These are phyloP conservation scores for Moesziomyces aphidis DNA, from an alignment of 1,284 basidiomycete species.

Conservation along the genomic window DNA sequence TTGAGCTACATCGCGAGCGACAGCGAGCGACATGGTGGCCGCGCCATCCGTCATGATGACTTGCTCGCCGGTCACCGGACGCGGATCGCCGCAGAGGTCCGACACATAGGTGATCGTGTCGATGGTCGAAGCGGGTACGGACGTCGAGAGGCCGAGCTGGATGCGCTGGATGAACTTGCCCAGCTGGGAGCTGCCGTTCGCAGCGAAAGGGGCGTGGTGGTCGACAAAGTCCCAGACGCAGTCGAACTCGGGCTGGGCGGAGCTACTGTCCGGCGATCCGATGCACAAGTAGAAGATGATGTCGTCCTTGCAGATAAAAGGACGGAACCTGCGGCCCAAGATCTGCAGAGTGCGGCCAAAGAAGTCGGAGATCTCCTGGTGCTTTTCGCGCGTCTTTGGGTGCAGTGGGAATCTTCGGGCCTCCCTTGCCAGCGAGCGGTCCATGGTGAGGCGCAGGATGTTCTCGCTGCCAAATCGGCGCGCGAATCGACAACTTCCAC, in stretches of 20 bases:
- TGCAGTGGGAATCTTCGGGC: conserved; percentile 12
- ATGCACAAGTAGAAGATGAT: conserved; percentile 51
- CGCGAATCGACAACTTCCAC: conserved; percentile 38
- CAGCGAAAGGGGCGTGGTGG: conserved; percentile 31
- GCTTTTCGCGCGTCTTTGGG: conserved; percentile 18
- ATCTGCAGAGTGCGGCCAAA: conserved; percentile 17
- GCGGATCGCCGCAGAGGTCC: conserved; percentile 23
- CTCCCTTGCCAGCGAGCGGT: conserved; percentile 18
- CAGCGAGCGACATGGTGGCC: conserved; percentile 15
- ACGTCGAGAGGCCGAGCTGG: conserved; percentile 56
- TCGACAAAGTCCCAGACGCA: conserved; percentile 39
- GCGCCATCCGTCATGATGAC: conserved; percentile 45
- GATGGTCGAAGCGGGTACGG: conserved; percentile 23
- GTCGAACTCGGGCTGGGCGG: conserved; percentile 13
- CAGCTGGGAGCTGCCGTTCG: conserved; percentile 39
- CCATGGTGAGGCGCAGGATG: conserved; percentile 39
- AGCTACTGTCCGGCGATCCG: conserved; percentile 1
- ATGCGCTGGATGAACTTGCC: conserved; percentile 61
- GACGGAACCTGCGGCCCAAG: conserved; percentile 44
- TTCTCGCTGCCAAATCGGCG: conserved; percentile 37
- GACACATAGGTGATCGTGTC: conserved; percentile 21
- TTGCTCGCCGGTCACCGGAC: conserved; percentile 7
- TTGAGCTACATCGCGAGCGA: conserved; percentile 22
- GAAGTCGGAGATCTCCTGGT: conserved; percentile 30
- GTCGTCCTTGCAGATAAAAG: conserved; percentile 58